Evolutionary conservation across 2,329 filamentous ascomycete species (phyloP).

Genomic region (Capronia americana): DNA sequence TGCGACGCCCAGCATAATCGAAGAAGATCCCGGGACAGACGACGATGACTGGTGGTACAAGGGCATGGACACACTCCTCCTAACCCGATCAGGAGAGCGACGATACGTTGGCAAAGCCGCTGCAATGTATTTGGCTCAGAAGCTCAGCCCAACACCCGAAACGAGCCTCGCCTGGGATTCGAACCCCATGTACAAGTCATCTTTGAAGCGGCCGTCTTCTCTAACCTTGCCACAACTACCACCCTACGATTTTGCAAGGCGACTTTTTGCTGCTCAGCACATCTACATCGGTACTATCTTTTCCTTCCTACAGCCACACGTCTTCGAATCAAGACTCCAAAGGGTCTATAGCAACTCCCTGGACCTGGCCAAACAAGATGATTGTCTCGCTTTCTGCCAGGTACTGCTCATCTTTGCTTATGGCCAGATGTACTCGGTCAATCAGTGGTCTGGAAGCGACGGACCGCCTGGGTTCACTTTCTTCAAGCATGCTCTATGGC

Average conservation of each 20-base stretch:
- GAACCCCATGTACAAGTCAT: conserved; percentile 44
- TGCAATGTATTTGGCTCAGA: conserved; percentile 47
- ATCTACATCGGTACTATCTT: conserved; percentile 65
- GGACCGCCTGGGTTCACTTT: conserved; percentile 64
- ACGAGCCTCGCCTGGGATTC: conserved; percentile 47
- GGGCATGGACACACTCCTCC: conserved; percentile 45
- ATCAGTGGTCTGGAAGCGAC: conserved; percentile 60
- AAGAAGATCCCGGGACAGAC: conserved; percentile 40
- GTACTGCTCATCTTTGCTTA: conserved; percentile 61
- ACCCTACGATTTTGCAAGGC: conserved; percentile 58
- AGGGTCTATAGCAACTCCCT: conserved; percentile 54
- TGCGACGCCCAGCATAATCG: conserved; percentile 33
- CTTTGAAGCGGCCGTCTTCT: conserved; percentile 41
- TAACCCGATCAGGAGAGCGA: conserved; percentile 47
- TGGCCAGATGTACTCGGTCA: conserved; percentile 64
- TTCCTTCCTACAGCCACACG: conserved; percentile 56
- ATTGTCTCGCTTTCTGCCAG: conserved; percentile 60
- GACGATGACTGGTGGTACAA: conserved; percentile 51
- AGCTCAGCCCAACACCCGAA: conserved; percentile 44
- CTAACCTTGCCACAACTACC: conserved; percentile 52
- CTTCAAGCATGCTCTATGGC: conserved; percentile 59
- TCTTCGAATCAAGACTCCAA: conserved; percentile 56
- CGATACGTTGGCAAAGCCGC: conserved; percentile 47
- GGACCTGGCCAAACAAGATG: conserved; percentile 53
- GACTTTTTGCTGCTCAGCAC: conserved; percentile 60